phyloP scores from a whole-genome alignment of 2,329 filamentous ascomycete species.

The Basipetospora sp. region DNA sequence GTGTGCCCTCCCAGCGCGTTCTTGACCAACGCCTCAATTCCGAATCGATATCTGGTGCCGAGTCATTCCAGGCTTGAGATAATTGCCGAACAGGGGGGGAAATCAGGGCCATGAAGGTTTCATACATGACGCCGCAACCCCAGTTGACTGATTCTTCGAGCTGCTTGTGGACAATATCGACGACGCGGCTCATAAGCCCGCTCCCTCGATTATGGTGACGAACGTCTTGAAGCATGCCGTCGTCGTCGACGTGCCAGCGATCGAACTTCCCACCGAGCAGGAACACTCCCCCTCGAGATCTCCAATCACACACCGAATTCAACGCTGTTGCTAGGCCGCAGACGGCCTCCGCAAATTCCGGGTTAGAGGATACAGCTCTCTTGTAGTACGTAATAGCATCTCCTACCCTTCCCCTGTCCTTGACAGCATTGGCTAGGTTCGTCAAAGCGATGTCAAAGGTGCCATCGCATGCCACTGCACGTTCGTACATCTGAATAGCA shows the following conservation, averaged over 20 bases:
- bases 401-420: conserved; percentile 81
- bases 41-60: conserved; percentile 21
- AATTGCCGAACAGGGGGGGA: conserved; percentile 29
- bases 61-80: conserved; percentile 19
- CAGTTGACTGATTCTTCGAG: conserved; percentile 72
- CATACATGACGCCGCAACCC: conserved; percentile 59
- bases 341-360: conserved; percentile 90
- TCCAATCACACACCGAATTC: conserved; percentile 94
- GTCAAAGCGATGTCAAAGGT: conserved; percentile 93
- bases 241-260: conserved; percentile 81
- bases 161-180: conserved; percentile 80
- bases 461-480: conserved; percentile 81
- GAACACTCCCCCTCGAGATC: conserved; percentile 70
- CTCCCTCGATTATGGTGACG: conserved; percentile 43
- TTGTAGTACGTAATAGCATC: conserved; percentile 89
- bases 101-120: conserved; percentile 36
- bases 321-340: conserved; percentile 88
- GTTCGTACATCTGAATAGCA: conserved; percentile 94
- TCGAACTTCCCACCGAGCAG: conserved; percentile 62
- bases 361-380: conserved; percentile 78
- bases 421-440: conserved; percentile 92
- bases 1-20: conserved; percentile 74
- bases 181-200: conserved; percentile 80
- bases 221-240: conserved; percentile 68
- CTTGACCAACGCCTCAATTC: conserved; percentile 50